Conservation (phyloP, 1,284 basidiomycete genomes). For the Heterobasidion parviporum region DNA sequence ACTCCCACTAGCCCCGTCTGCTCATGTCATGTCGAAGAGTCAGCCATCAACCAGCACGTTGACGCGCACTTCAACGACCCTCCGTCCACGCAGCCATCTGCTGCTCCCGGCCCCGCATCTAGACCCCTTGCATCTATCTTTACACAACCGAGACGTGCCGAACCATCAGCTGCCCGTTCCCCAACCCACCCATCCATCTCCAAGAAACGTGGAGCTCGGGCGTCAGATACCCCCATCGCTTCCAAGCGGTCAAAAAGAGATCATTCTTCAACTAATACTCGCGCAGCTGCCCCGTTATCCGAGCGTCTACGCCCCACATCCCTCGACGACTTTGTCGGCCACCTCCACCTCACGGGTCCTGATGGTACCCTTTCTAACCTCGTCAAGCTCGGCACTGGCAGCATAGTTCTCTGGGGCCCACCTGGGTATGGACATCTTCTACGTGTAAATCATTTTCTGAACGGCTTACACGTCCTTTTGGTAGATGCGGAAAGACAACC, state of each 20-base stretch:
- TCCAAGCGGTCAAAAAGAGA: conserved; percentile 18
- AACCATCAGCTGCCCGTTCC: conserved; percentile 6
- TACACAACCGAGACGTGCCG: conserved; percentile 1
- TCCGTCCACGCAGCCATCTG: conserved; percentile 9
- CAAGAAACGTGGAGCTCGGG: conserved; percentile 22
- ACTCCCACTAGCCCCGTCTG: conserved; percentile 33
- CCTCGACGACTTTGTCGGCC: conserved; percentile 64
- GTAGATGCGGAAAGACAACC: conserved; percentile 73
- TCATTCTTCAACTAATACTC: conserved; percentile 21
- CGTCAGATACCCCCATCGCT: conserved; percentile 9
- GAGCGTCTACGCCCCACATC: conserved; percentile 55
- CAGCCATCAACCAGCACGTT: conserved; percentile 39
- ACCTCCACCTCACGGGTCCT: conserved; percentile 48
- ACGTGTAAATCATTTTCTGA: neutral
- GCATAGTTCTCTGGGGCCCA: conserved; percentile 69
- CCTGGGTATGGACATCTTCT: conserved; percentile 41
- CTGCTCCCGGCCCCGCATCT: conserved; percentile 8
- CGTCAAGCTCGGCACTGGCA: conserved; percentile 43
- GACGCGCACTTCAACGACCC: conserved; percentile 32
- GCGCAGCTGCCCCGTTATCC: conserved; percentile 44
- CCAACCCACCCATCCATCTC: conserved; percentile 7
- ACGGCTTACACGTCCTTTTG: neutral
- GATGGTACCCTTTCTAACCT: conserved; percentile 46
- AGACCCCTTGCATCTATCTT: conserved; percentile 24
- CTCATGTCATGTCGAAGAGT: conserved; percentile 29